These are phyloP conservation scores for Paramecium tetraurelia DNA, from an alignment of 73 alveolate genomes.

Conservation along the genomic window DNA sequence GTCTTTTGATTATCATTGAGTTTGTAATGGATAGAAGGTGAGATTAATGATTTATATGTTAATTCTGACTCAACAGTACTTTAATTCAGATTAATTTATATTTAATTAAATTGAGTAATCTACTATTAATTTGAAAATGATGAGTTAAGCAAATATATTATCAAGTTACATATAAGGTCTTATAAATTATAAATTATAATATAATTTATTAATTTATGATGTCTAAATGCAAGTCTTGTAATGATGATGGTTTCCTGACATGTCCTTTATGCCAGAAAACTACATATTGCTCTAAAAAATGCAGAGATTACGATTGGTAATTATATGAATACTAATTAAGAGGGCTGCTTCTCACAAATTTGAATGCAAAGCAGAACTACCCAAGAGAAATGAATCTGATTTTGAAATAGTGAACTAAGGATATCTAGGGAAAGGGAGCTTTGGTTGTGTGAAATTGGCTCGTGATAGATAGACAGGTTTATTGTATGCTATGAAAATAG, in stretches of 20 bases:
- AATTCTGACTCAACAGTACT: neutral
- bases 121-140: neutral
- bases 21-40: too few relatives aligned
- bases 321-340: neutral
- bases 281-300: neutral
- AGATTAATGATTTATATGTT: too few relatives aligned
- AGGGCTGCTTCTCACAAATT: constrained; percentile 23
- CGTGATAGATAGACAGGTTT: constrained; percentile 40
- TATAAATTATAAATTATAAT: neutral
- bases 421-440: constrained; percentile 44
- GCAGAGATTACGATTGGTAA: constrained; percentile 43
- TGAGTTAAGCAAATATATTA: neutral
- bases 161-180: neutral
- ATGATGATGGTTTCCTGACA: neutral
- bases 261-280: constrained; percentile 7
- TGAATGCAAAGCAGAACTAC: constrained; percentile 20
- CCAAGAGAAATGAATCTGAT: neutral
- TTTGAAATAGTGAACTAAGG: constrained; percentile 28
- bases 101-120: neutral
- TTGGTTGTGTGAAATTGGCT: constrained; percentile 54
- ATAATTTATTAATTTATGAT: neutral
- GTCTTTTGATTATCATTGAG: neutral
- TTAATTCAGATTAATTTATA: neutral
- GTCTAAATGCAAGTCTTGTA: constrained; percentile 6
- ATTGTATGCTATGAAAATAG: constrained; percentile 55